Evolutionary conservation across 768 basidiomycete genomes (phyloP).

Genomic region (Gyrodon lividus): DNA sequence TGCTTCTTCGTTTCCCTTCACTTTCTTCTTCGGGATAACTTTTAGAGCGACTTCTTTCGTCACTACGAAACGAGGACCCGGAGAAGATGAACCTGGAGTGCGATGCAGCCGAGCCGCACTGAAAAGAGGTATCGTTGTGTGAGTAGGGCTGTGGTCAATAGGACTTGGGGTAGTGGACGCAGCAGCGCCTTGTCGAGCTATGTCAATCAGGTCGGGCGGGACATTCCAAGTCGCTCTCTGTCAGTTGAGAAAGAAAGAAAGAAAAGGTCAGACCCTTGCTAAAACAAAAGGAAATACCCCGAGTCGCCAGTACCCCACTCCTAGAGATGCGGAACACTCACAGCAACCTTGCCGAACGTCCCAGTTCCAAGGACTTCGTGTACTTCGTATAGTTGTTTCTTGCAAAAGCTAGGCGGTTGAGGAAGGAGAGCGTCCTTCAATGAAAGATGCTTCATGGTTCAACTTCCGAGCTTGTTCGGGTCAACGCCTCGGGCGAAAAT

Average conservation of each 20-base stretch:
- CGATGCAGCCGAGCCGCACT: slow-evolving; percentile 25
- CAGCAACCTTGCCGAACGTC: slow-evolving; percentile 89
- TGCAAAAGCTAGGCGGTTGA: slow-evolving; percentile 81
- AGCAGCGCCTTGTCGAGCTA: slow-evolving; percentile 60
- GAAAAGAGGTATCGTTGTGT: slow-evolving; percentile 30
- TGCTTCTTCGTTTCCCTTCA: slow-evolving; percentile 84
- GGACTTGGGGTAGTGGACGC: slow-evolving; percentile 32
- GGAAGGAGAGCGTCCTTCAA: slow-evolving; percentile 63
- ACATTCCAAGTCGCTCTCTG: slow-evolving; percentile 80
- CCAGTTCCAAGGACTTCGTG: slow-evolving; percentile 76
- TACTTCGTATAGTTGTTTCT: slow-evolving; percentile 81
- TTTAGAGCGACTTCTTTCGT: slow-evolving; percentile 82
- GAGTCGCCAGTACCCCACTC: background rate
- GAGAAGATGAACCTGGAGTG: slow-evolving; percentile 21
- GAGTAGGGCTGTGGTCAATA: slow-evolving; percentile 15
- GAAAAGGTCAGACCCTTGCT: background rate
- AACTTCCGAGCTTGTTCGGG: background rate
- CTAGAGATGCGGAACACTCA: slow-evolving; percentile 32
- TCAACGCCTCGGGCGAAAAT: background rate
- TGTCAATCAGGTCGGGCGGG: slow-evolving; percentile 53
- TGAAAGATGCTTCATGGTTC: slow-evolving; percentile 35
- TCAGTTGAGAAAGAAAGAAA: background rate
- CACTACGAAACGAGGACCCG: slow-evolving; percentile 31
- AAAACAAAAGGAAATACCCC: slow-evolving; percentile 1
- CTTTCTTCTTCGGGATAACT: slow-evolving; percentile 93